Percentiles rank a stretch among this genome's conserved stretches.
phyloP scores from a whole-genome alignment of 345 rosid species.

The Draba incana region DNA sequence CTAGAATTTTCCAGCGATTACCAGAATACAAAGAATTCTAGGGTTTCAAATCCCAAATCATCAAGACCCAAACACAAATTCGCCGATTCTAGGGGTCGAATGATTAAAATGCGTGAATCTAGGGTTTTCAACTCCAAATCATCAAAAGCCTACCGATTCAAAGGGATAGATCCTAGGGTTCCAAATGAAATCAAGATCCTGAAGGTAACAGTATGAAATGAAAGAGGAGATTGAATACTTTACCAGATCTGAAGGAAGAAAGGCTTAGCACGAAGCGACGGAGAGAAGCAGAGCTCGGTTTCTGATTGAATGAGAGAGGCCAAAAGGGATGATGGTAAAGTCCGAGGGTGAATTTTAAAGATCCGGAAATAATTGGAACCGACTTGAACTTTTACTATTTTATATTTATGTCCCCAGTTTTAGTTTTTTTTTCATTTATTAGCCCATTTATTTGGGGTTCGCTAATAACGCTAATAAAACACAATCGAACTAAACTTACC shows the following conservation, averaged over 20 bases:
- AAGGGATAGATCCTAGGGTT: conserved; percentile 14
- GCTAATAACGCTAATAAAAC: too few species aligned
- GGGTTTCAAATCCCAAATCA: too few species aligned
- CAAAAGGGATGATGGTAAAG: not conserved
- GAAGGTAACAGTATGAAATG: not conserved
- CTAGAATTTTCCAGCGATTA: too few species aligned
- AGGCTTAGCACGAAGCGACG: not conserved
- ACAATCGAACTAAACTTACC: too few species aligned
- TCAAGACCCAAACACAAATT: not conserved
- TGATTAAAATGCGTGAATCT: too few species aligned
- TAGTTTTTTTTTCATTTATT: not conserved
- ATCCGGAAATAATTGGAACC: conserved; percentile 1
- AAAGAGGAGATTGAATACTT: not conserved
- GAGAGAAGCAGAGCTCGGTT: conserved; percentile 14
- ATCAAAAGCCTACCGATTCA: not conserved
- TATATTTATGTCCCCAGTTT: not conserved
- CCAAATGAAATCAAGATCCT: conserved; percentile 6
- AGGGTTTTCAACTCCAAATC: not conserved
- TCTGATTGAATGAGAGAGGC: conserved; percentile 23
- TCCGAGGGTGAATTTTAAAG: not conserved
- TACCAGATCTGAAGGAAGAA: conserved; percentile 27
- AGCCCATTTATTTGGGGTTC: not conserved
- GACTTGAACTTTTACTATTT: not conserved
- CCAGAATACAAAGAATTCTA: too few species aligned
- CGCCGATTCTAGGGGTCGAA: too few species aligned